These are phyloP conservation scores for Phaffomyces opuntiae DNA, from an alignment of 805 yeast species.

Conservation along the genomic window DNA sequence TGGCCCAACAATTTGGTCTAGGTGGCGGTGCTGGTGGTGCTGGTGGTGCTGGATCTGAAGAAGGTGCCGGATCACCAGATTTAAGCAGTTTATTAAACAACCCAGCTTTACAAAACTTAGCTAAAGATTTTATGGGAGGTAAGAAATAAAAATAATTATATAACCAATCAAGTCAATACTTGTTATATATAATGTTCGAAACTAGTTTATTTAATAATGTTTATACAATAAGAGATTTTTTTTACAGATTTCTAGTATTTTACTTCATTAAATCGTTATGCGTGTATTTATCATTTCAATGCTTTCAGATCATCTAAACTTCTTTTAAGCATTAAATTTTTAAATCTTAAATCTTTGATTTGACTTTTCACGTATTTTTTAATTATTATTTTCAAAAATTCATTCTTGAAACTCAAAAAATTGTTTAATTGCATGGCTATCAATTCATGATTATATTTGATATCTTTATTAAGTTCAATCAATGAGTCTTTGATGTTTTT, in stretches of 20 bases:
- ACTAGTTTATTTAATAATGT: too few relatives aligned
- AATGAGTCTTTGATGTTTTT: conserved; percentile 37
- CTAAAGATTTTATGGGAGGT: conserved; percentile 52
- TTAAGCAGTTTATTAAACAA: conserved; percentile 71
- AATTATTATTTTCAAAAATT: conserved; percentile 32
- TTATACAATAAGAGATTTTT: too few relatives aligned
- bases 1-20: conserved; percentile 72
- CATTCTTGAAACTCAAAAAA: conserved; percentile 44
- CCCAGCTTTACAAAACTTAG: conserved; percentile 70
- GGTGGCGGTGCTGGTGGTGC: conserved; percentile 37
- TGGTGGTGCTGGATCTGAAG: conserved; percentile 15
- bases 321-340: conserved; percentile 15
- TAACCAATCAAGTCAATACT: not conserved
- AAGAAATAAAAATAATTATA: conserved; percentile 4
- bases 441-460: conserved; percentile 50
- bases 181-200: not conserved
- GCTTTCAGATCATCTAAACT: conserved; percentile 18
- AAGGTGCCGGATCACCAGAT: conserved; percentile 36
- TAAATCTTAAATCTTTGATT: conserved; percentile 22
- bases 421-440: conserved; percentile 59
- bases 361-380: conserved; percentile 27
- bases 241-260: too few relatives aligned
- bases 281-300: not conserved
- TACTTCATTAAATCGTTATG: not conserved
- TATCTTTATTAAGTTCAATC: conserved; percentile 35